phyloP scores from a whole-genome alignment of 78 protist species.

The Anaeramoeba ignava region DNA sequence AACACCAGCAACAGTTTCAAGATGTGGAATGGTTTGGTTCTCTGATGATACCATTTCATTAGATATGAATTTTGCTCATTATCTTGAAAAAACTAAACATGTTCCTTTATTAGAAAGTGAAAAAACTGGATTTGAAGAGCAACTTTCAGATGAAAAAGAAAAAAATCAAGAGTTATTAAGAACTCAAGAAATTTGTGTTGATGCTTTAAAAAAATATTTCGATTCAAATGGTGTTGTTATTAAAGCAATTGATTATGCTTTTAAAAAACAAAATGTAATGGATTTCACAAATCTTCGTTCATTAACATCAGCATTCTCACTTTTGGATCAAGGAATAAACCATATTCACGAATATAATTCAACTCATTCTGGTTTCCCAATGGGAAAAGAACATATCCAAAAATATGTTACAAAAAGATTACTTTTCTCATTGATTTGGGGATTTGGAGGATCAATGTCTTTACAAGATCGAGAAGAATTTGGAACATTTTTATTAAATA shows the following conservation, averaged over 20 bases:
- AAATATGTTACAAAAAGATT: conserved; percentile 30
- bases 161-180: background rate
- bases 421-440: conserved; percentile 72
- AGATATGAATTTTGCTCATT: background rate
- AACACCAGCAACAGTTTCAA: conserved; percentile 92
- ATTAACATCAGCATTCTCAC: conserved; percentile 46
- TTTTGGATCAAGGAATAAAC: conserved; percentile 43
- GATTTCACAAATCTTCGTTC: conserved; percentile 48
- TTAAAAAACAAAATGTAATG: conserved; percentile 59
- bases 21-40: conserved; percentile 99
- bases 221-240: background rate
- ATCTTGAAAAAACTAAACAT: background rate
- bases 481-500: conserved; percentile 11
- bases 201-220: background rate
- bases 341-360: conserved; percentile 54
- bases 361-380: conserved; percentile 56
- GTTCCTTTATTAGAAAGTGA: background rate
- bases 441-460: conserved; percentile 57
- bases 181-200: background rate
- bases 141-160: background rate
- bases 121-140: too few species aligned
- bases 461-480: conserved; percentile 46
- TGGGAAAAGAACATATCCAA: conserved; percentile 9
- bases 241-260: conserved; percentile 28
- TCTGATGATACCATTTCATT: conserved; percentile 15